A percentile compares a stretch with the other conserved stretches of the same genome.
Conservation (phyloP, 1,284 basidiomycete species). For the Calocybe gambosa region DNA sequence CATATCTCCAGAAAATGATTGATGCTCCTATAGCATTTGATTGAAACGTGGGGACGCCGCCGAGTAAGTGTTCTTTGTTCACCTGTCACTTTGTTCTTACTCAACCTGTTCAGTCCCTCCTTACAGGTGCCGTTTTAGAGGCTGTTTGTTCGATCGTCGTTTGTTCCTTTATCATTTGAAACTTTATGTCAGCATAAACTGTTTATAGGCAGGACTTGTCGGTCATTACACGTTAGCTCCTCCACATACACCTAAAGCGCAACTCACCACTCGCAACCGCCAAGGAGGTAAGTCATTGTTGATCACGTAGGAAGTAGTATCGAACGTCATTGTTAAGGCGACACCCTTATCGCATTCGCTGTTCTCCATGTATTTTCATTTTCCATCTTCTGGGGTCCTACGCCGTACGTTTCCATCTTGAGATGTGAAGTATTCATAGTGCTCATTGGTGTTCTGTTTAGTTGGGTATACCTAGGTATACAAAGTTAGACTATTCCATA, state of each 20-base stretch:
- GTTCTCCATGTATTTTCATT: constrained; percentile 72
- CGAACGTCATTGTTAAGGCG: constrained; percentile 27
- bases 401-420: constrained; percentile 47
- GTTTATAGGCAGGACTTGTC: constrained; percentile 54
- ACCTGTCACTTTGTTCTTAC: background rate
- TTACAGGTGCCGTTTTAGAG: constrained; percentile 62
- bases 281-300: constrained; percentile 35
- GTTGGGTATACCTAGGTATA: constrained; percentile 35
- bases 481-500: background rate
- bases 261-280: constrained; percentile 49
- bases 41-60: constrained; percentile 62
- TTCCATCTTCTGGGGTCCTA: constrained; percentile 69
- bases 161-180: constrained; percentile 14
- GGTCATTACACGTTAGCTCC: constrained; percentile 65
- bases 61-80: constrained; percentile 30
- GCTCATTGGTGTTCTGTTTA: constrained; percentile 13
- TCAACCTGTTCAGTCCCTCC: constrained; percentile 40
- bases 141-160: constrained; percentile 60
- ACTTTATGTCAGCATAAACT: constrained; percentile 5
- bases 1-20: background rate
- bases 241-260: constrained; percentile 36
- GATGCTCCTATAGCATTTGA: constrained; percentile 36
- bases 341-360: constrained; percentile 68
- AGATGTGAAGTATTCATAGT: constrained; percentile 1
- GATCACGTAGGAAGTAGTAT: background rate